Conservation (phyloP, 768 basidiomycete species). For the Hysterangium stoloniferum region DNA sequence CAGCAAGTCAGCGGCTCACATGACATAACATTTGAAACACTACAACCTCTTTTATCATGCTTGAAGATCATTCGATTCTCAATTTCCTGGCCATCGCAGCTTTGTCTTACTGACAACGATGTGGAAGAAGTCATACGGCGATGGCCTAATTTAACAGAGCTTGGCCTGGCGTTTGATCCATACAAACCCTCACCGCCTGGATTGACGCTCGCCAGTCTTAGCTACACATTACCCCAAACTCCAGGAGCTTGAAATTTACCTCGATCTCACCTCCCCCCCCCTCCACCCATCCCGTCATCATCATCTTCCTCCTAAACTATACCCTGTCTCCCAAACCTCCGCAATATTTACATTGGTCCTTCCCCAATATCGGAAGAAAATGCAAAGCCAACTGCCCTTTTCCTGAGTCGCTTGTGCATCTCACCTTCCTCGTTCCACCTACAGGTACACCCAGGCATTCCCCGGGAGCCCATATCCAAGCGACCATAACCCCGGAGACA, state of each 20-base stretch:
- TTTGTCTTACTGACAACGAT: constrained; percentile 19
- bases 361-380: constrained; percentile 34
- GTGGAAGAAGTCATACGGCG: constrained; percentile 21
- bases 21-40: constrained; percentile 27
- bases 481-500: no score
- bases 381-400: constrained; percentile 42
- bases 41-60: constrained; percentile 30
- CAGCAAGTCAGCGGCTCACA: constrained; percentile 16
- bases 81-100: constrained; percentile 18
- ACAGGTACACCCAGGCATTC: background rate
- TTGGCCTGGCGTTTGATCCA: constrained; percentile 21
- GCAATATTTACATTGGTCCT: constrained; percentile 39
- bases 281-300: constrained; percentile 13
- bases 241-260: constrained; percentile 28
- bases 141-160: constrained; percentile 20
- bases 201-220: constrained; percentile 27
- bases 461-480: background rate
- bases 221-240: constrained; percentile 33
- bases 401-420: constrained; percentile 47
- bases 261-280: constrained; percentile 24
- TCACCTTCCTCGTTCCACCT: background rate
- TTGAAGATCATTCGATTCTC: constrained; percentile 27
- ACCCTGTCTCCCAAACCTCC: no score
- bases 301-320: constrained; percentile 15
- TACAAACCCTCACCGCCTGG: background rate